Conservation (phyloP, 2,329 filamentous ascomycete species). For the Cercospora sp. region DNA sequence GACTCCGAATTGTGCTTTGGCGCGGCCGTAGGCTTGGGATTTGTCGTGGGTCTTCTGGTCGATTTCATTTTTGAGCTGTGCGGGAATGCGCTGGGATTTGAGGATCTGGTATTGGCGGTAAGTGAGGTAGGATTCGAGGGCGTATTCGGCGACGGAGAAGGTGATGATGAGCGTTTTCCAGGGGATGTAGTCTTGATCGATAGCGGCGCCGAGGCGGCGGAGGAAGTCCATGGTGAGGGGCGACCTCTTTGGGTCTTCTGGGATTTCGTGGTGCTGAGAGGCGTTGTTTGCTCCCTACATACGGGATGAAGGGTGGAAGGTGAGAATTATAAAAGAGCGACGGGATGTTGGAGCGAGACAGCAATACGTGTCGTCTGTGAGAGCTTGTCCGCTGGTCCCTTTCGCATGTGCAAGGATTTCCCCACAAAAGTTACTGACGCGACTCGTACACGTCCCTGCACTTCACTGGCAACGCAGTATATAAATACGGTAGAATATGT, state of each 20-base stretch:
- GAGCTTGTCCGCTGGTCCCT: not conserved
- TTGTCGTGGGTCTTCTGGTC: slow-evolving; percentile 90
- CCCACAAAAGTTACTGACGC: not conserved
- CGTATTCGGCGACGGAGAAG: slow-evolving; percentile 88
- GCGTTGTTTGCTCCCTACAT: not conserved
- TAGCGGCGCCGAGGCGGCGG: slow-evolving; percentile 72
- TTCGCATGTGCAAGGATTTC: slow-evolving; percentile 3
- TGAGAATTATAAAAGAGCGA: not conserved
- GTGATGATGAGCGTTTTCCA: slow-evolving; percentile 97
- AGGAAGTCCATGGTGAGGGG: slow-evolving; percentile 37
- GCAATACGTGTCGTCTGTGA: slow-evolving; percentile 7
- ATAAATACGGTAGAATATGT: not conserved
- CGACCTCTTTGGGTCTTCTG: not conserved
- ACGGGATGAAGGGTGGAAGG: not conserved
- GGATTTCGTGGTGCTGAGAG: not conserved
- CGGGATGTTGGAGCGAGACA: not conserved
- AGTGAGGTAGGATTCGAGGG: slow-evolving; percentile 86
- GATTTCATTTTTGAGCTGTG: slow-evolving; percentile 85
- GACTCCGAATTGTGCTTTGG: slow-evolving; percentile 89
- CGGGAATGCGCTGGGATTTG: slow-evolving; percentile 74
- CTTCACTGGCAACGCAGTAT: not conserved
- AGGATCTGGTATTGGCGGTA: slow-evolving; percentile 87
- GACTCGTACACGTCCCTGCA: not conserved
- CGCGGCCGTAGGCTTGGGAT: slow-evolving; percentile 79
- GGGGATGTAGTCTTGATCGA: slow-evolving; percentile 90